phyloP scores from a whole-genome alignment of 192 early-diverging fungal species.

The Entomortierella lignicola region DNA sequence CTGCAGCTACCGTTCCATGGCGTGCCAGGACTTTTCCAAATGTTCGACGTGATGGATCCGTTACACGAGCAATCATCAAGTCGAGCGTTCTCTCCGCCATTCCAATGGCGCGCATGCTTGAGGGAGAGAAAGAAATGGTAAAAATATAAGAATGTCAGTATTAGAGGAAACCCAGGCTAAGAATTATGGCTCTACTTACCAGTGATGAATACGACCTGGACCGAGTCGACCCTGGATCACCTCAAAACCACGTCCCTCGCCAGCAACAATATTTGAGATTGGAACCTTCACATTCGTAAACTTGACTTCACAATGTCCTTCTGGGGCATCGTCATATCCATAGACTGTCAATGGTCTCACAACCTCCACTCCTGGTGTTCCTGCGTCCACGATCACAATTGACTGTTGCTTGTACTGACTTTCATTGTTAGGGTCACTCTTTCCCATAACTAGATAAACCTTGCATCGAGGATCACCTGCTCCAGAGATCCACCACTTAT shows the following conservation, averaged over 20 bases:
- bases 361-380: slow-evolving; percentile 85
- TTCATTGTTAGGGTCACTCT: slow-evolving; percentile 75
- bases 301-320: slow-evolving; percentile 95
- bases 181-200: slow-evolving; percentile 53
- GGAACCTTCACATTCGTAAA: slow-evolving; percentile 93
- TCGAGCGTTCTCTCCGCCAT: slow-evolving; percentile 93
- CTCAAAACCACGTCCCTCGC: slow-evolving; percentile 98
- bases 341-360: slow-evolving; percentile 91
- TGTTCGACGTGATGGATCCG: slow-evolving; percentile 79
- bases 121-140: background rate
- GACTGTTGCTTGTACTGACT: slow-evolving; percentile 87
- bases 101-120: slow-evolving; percentile 91
- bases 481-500: slow-evolving; percentile 99
- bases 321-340: slow-evolving; percentile 96
- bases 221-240: slow-evolving; percentile 97
- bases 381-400: slow-evolving; percentile 88
- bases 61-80: slow-evolving; percentile 84
- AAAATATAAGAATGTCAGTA: background rate
- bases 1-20: slow-evolving; percentile 84
- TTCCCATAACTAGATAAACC: slow-evolving; percentile 93
- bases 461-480: slow-evolving; percentile 94
- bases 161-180: background rate
- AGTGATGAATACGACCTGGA: slow-evolving; percentile 98
- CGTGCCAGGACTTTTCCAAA: slow-evolving; percentile 89
- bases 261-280: slow-evolving; percentile 87